Base-by-base conservation (phyloP, 805 yeast species). In the Myxozyma udenii region DNA sequence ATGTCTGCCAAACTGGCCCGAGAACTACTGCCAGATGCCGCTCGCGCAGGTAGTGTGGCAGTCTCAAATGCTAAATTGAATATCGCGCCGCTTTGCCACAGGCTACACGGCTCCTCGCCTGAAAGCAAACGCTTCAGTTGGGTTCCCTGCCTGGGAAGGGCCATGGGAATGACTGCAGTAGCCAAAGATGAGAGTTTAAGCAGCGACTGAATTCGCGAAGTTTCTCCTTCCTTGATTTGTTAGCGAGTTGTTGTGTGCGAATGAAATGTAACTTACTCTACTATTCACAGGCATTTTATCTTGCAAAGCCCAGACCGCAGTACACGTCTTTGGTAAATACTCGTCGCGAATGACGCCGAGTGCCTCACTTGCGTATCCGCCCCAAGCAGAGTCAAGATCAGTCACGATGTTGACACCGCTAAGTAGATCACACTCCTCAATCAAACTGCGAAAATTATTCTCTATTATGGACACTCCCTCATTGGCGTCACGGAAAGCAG, bases 321-420 rank as follows among this genome's bases (percentile, higher is more conserved):
- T 55, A 4, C 45, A 61, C 1, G 67, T 63, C 61, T 80, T 81
- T 1, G 83, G 76, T 14, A 83, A 71, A 60, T 78, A 83, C 61
- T 87, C 95, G 64, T 90, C 96, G 49, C 78, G 73, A 18, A 89
- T 45, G 5, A 74, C 76, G n/a, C 69, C 61, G 22, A 89, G 51
- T 55, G 81, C 58, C 41, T 74, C 73, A 37, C 69, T 65, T 3
- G 86, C 67, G 60, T 85, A 80, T 0, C 95, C 95, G 44, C 88
- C 84, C 98, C 98, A 91, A 0, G 84, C 85, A 21, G 80, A 74
- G 63, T 87, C 95, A 2, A 83, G 59, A 46, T 89, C 96, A 0
- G 85, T 77, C 1, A 83, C 62, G 0, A 87, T 44, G 59, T 85
- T 85, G 7, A 93, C 51, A 0, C 96, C 96, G 48, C 77, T 78